phyloP scores from a whole-genome alignment of 2,329 filamentous ascomycete species.

The Xylaria sp. region DNA sequence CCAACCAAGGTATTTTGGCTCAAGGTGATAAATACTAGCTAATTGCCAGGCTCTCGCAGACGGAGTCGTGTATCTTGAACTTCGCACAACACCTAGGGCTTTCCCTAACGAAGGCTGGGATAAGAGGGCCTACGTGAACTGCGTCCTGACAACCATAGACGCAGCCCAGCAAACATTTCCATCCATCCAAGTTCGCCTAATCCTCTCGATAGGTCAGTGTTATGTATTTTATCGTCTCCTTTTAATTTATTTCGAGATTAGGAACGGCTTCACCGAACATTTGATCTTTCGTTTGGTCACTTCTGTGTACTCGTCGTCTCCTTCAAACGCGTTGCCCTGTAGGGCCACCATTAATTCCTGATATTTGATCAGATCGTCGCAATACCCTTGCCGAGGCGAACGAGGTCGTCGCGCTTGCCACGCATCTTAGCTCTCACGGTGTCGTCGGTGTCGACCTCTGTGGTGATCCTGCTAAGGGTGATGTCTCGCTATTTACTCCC shows the following conservation, averaged over 20 bases:
- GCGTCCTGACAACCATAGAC: conserved; percentile 72
- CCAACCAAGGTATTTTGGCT: not conserved
- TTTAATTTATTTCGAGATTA: not conserved
- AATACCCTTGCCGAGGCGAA: conserved; percentile 67
- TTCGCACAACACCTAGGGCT: conserved; percentile 80
- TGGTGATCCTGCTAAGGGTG: conserved; percentile 74
- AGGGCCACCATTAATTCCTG: not conserved
- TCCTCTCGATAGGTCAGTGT: conserved; percentile 64
- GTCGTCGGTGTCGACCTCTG: conserved; percentile 83
- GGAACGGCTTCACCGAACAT: not conserved
- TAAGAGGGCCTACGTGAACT: conserved; percentile 71
- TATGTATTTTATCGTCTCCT: not conserved
- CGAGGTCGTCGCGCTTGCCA: conserved; percentile 72
- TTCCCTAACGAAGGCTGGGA: conserved; percentile 64
- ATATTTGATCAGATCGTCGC: conserved; percentile 69
- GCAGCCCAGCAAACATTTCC: conserved; percentile 44
- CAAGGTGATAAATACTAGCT: not conserved
- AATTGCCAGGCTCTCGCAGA: conserved; percentile 49
- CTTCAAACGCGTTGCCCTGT: not conserved
- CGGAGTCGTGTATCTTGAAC: conserved; percentile 81
- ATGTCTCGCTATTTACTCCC: conserved; percentile 67
- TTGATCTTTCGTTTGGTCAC: not conserved
- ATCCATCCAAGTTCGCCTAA: conserved; percentile 70
- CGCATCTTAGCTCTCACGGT: conserved; percentile 60
- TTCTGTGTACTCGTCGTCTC: not conserved